Evolutionary conservation across 2,329 filamentous ascomycete genomes (phyloP).

Genomic region (Mycosphaerella arachidis): DNA sequence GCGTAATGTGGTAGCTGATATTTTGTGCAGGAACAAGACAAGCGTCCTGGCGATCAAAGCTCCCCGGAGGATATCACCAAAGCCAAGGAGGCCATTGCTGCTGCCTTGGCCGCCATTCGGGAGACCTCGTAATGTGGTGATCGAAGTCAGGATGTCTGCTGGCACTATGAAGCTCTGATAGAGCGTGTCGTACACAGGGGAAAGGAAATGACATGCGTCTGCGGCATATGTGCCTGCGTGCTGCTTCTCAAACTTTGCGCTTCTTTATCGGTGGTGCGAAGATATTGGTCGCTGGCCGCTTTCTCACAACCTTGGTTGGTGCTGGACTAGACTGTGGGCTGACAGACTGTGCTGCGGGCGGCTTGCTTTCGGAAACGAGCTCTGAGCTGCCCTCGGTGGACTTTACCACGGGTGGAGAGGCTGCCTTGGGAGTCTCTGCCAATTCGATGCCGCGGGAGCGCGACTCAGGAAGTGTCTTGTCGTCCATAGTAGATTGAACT

Average conservation of each 20-base stretch:
- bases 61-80: conserved; percentile 43
- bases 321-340: conserved; percentile 14
- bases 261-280: conserved; percentile 11
- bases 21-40: conserved; percentile 37
- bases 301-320: conserved; percentile 15
- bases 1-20: conserved; percentile 3
- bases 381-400: neutral
- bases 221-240: neutral
- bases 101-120: conserved; percentile 39
- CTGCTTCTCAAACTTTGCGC: conserved; percentile 7
- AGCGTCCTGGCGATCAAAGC: conserved; percentile 36
- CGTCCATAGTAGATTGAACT: neutral
- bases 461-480: neutral
- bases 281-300: conserved; percentile 17
- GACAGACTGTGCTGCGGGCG: neutral
- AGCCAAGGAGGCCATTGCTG: conserved; percentile 39
- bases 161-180: neutral
- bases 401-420: neutral
- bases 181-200: neutral
- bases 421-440: neutral
- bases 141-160: neutral
- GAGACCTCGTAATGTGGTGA: conserved; percentile 29
- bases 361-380: neutral
- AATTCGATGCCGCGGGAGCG: neutral
- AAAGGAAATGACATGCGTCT: neutral